A percentile compares a stretch with the other conserved stretches of the same genome.
Evolutionary conservation across 352 stramenopile species (phyloP).

Genomic region (Phytopythium ostracodes): DNA sequence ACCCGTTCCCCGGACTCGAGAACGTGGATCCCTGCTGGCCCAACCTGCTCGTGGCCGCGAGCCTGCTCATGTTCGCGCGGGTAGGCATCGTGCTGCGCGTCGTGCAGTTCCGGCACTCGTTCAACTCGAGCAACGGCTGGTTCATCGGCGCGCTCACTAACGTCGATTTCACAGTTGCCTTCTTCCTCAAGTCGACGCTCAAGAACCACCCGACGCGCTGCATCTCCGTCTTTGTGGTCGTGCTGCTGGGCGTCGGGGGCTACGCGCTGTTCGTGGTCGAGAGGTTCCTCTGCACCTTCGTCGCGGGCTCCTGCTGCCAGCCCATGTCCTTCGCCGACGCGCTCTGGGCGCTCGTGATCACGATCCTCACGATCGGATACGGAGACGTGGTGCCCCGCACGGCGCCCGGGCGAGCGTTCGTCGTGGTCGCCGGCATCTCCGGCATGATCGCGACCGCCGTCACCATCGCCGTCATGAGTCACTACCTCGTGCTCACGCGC

Average conservation of each 20-base stretch:
- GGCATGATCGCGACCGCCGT: constrained; percentile 58
- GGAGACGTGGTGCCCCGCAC: constrained; percentile 63
- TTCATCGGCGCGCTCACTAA: constrained; percentile 79
- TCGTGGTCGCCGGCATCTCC: constrained; percentile 43
- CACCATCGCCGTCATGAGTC: constrained; percentile 76
- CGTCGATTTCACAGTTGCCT: constrained; percentile 64
- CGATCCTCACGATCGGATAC: constrained; percentile 71
- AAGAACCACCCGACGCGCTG: constrained; percentile 60
- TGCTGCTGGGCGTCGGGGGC: constrained; percentile 38
- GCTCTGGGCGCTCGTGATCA: constrained; percentile 67
- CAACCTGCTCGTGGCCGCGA: constrained; percentile 48
- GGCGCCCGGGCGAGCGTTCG: constrained; percentile 36
- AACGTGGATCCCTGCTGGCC: constrained; percentile 54
- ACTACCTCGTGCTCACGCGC: constrained; percentile 65
- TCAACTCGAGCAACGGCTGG: constrained; percentile 80
- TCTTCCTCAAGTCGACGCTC: constrained; percentile 75
- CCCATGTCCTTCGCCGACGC: constrained; percentile 49
- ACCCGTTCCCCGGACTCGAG: constrained; percentile 72
- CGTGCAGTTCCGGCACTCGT: constrained; percentile 58
- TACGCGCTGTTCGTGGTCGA: constrained; percentile 72
- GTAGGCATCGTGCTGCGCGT: constrained; percentile 51
- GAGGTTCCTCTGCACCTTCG: constrained; percentile 67
- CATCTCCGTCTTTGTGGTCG: constrained; percentile 33
- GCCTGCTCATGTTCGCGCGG: constrained; percentile 58
- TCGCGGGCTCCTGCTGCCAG: constrained; percentile 42